Base-by-base conservation (phyloP, 805 yeast genomes). In the Wickerhamomyces rabaulensis region DNA sequence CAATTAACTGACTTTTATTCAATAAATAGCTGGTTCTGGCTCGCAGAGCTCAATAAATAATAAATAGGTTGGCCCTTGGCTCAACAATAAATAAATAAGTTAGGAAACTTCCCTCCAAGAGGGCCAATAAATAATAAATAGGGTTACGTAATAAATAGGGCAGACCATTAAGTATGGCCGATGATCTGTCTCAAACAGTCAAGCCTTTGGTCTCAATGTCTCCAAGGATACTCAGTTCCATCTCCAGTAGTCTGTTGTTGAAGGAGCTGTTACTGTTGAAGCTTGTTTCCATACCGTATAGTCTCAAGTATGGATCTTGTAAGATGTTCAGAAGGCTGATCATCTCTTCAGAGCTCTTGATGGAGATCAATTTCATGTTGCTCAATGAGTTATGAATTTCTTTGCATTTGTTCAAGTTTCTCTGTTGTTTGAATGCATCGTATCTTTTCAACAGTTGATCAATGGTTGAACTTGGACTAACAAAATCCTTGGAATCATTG, bases 161-260 rank as follows among this genome's bases (percentile, higher is more conserved):
- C 15, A 8, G 23, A 5, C 23, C 5, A 22, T 8, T 6, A 22
- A 22, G 6, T 31, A 23, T n/a, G n/a, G n/a, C n/a, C n/a, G n/a
- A n/a, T n/a, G 10, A 13, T 6, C 17, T 13, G 19, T 16, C 19
- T 40, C 39, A 20, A 35, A 20, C 17, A 33, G 40, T 40, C 12
- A 25, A 19, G 9, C 40, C 38, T 12, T 52, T 49, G 16, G 52
- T 48, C 39, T 55, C 58, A 21, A 48, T 26, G 27, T 48, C 48
- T 0, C 58, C 58, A 38, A 54, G 33, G 17, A 56, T 56, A n/a
- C 49, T 46, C 38, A 49, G 19, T 33, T 56, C 61, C 56, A 56
- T 49, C 41, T 52, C 51, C 17, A 48, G 44, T 39, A 56, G 22
- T 37, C 49, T 49, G 10, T 42, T 46, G 27, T 46, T 44, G 31